Conservation (phyloP, 1,284 basidiomycete species). For the Austroboletus niveus region DNA sequence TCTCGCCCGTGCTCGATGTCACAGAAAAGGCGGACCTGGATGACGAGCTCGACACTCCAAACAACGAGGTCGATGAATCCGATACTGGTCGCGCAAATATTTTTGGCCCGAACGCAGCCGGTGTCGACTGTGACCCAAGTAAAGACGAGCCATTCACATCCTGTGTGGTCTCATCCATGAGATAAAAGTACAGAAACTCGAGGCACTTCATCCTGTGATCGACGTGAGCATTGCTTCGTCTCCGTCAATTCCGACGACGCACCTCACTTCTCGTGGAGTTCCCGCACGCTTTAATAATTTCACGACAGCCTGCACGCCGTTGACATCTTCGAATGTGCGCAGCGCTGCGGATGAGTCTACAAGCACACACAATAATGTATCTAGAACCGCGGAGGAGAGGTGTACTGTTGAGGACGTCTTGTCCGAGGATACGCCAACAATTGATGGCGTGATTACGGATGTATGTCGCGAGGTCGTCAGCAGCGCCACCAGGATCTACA, state of each 20-base stretch:
- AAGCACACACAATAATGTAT: conserved; percentile 79
- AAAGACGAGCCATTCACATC: conserved; percentile 4
- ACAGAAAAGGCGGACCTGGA: conserved; percentile 46
- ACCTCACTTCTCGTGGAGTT: conserved; percentile 83
- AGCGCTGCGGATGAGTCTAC: conserved; percentile 77
- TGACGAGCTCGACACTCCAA: conserved; percentile 35
- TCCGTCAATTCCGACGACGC: conserved; percentile 24
- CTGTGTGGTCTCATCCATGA: conserved; percentile 69
- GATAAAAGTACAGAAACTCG: conserved; percentile 90
- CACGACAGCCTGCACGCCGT: conserved; percentile 77
- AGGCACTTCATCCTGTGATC: conserved; percentile 85
- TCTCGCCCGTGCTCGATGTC: conserved; percentile 38
- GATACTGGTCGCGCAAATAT: conserved; percentile 27
- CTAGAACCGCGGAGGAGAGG: conserved; percentile 66
- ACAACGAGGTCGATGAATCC: conserved; percentile 31
- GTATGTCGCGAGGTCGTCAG: conserved; percentile 67
- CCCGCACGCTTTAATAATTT: conserved; percentile 79
- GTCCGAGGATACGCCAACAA: conserved; percentile 13
- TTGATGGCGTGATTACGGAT: conserved; percentile 32
- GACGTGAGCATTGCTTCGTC: neutral
- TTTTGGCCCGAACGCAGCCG: conserved; percentile 26
- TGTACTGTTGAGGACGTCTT: conserved; percentile 30
- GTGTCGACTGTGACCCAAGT: conserved; percentile 17
- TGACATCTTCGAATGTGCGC: conserved; percentile 71
- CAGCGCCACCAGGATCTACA: conserved; percentile 63